These are phyloP conservation scores for Acanthamoeba polyphaga DNA, from an alignment of 208 protist genomes.

Conservation along the genomic window DNA sequence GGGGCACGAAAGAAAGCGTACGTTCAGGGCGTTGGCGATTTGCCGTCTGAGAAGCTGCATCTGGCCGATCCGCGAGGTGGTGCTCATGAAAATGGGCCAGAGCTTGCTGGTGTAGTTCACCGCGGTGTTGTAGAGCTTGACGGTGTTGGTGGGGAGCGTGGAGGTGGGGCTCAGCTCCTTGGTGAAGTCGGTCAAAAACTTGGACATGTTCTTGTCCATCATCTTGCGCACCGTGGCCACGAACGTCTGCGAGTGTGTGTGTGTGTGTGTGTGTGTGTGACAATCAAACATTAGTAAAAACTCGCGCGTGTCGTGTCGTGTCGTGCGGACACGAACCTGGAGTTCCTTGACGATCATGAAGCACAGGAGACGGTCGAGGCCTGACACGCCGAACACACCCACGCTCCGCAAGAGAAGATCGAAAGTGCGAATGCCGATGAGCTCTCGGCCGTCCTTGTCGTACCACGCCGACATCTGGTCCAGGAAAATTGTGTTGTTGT, in stretches of 20 bases:
- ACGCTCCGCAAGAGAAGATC: slow-evolving; percentile 91
- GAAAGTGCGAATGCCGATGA: slow-evolving; percentile 94
- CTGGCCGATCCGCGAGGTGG: slow-evolving; percentile 83
- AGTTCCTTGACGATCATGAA: slow-evolving; percentile 95
- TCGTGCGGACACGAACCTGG: slow-evolving; percentile 77
- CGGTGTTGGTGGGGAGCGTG: slow-evolving; percentile 75
- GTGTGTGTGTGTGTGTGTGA: not conserved
- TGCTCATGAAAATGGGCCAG: slow-evolving; percentile 79
- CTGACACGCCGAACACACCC: slow-evolving; percentile 88
- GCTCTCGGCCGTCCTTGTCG: slow-evolving; percentile 86
- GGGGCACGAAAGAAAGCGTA: slow-evolving; percentile 35
- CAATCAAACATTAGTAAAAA: not conserved
- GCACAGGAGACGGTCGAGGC: slow-evolving; percentile 92
- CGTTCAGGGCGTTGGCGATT: slow-evolving; percentile 94
- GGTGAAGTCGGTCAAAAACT: slow-evolving; percentile 61
- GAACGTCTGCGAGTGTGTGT: not conserved
- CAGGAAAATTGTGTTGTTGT: slow-evolving; percentile 91
- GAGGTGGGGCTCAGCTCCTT: slow-evolving; percentile 73
- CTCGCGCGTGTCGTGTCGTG: not conserved
- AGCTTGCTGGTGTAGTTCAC: slow-evolving; percentile 82
- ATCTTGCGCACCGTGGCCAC: slow-evolving; percentile 12
- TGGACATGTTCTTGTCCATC: slow-evolving; percentile 71
- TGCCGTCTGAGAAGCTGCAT: slow-evolving; percentile 93
- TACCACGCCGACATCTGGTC: slow-evolving; percentile 93
- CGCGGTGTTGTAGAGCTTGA: slow-evolving; percentile 83